Percentiles rank a stretch among this genome's conserved stretches.
Conservation (phyloP, 2,329 filamentous ascomycete genomes). For the Diplodia intermedia region DNA sequence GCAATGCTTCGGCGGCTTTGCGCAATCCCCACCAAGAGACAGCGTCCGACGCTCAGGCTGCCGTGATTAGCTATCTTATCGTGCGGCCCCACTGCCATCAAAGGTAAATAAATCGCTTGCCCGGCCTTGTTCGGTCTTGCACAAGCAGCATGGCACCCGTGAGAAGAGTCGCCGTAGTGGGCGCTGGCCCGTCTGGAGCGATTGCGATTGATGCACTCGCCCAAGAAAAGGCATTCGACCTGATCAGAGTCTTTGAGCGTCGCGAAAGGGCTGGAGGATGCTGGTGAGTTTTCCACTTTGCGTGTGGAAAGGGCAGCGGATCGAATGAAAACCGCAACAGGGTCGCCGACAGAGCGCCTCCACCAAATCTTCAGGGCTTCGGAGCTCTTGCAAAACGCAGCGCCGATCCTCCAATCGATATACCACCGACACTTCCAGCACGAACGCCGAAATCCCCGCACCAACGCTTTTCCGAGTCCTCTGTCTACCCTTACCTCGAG, state of each 20-base stretch:
- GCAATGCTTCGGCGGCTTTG: conserved; percentile 14
- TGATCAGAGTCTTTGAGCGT: conserved; percentile 68
- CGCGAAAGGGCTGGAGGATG: conserved; percentile 66
- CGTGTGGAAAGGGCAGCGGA: not conserved
- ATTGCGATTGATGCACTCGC: conserved; percentile 67
- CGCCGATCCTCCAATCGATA: conserved; percentile 57
- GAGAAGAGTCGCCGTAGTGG: conserved; percentile 62
- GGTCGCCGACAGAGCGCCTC: conserved; percentile 45
- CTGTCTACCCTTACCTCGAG: conserved; percentile 68
- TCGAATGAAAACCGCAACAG: conserved; percentile 9
- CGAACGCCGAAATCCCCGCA: conserved; percentile 52
- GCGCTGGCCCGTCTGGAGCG: conserved; percentile 66
- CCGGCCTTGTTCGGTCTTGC: not conserved
- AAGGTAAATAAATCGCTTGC: not conserved
- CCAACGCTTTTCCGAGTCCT: conserved; percentile 63
- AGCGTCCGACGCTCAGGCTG: not conserved
- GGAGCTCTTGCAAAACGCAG: conserved; percentile 59
- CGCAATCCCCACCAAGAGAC: conserved; percentile 7
- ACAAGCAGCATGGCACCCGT: conserved; percentile 6
- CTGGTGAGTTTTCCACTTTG: conserved; percentile 55
- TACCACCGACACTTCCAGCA: conserved; percentile 59
- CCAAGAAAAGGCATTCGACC: conserved; percentile 65
- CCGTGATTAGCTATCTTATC: conserved; percentile 4
- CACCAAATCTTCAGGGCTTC: conserved; percentile 46
- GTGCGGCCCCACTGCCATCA: conserved; percentile 11